These are phyloP conservation scores for Leptographium flavum DNA, from an alignment of 2,329 filamentous ascomycete genomes.

Conservation along the genomic window DNA sequence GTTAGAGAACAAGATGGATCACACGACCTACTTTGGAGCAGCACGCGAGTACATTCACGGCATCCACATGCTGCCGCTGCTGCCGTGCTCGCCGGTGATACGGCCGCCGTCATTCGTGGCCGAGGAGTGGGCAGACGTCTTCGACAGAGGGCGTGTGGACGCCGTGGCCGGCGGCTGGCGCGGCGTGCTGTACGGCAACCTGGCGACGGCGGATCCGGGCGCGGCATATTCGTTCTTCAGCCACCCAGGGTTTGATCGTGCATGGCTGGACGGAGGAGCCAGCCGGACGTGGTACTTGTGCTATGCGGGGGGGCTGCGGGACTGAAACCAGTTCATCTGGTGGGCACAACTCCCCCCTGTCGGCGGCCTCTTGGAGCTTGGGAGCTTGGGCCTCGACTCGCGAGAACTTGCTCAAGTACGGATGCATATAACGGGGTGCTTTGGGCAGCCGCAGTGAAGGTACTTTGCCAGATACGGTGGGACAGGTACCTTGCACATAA, in stretches of 20 bases:
- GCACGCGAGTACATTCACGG: constrained; percentile 60
- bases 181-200: constrained; percentile 70
- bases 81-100: constrained; percentile 52
- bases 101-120: constrained; percentile 56
- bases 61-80: constrained; percentile 72
- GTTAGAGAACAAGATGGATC: constrained; percentile 93
- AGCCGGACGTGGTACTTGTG: constrained; percentile 76
- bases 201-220: constrained; percentile 60
- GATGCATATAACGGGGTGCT: too few relatives aligned
- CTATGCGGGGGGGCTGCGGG: constrained; percentile 42
- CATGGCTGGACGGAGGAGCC: constrained; percentile 69
- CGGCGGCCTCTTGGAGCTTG: too few relatives aligned
- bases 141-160: constrained; percentile 53
- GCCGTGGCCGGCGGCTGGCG: constrained; percentile 65
- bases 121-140: constrained; percentile 74
- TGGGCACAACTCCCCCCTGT: background rate
- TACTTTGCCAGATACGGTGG: background rate
- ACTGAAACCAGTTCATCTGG: too few relatives aligned
- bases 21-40: constrained; percentile 76
- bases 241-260: constrained; percentile 46
- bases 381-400: too few relatives aligned
- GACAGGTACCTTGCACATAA: background rate
- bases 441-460: background rate
- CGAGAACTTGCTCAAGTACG: too few relatives aligned
- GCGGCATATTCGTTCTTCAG: constrained; percentile 65